Base-by-base conservation (phyloP, 495 filamentous ascomycete species). In the Chaetomium tenue region DNA sequence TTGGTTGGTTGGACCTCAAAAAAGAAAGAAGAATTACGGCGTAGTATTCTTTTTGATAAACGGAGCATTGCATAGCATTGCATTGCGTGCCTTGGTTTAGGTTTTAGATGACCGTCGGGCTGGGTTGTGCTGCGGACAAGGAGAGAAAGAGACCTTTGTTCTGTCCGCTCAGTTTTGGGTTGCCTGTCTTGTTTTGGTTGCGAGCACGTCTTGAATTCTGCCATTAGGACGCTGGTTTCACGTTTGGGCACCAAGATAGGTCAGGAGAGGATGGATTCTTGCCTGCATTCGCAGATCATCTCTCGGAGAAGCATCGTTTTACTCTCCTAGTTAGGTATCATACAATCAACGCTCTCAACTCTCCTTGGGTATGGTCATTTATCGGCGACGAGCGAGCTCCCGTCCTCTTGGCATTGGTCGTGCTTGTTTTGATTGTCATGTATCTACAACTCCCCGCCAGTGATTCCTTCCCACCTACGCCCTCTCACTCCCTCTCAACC, bases 401-500 rank as follows among this genome's bases (percentile, higher is more conserved):
- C 7, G 16, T 28, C 20, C 0, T 52, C 48, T 52, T 15, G 26
- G 48, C 48, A 52, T 15, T 52, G 44, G 18, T 46, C 47, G 16
- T 63, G n/a, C 48, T 18, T n/a, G 39, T 15, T 48, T n/a, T 22
- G 22, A 42, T 28, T 48, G 57, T 22, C 18, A 60, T 50, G 15
- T 57, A 30, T 40, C 39, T 39, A 22, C 20, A 25, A 25, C 16
- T n/a, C 22, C 33, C 33, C 33, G 33, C 33, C 33, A 7, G 33
- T 8, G 5, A 13, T 52, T 12, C 26, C 23, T 52, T 12, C 8
- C 22, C 9, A 11, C 48, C 48, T 77, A 88, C 52, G 84, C 91
- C 66, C 94, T 86, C 81, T 98, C 94, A 75, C 93, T 98, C 26
- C 94, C 94, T 65, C 95, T 85, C 78, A 98, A 83, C 69, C 95